Evolutionary conservation across 208 protist species (phyloP).

Genomic region (Trypanosoma cruzi): DNA sequence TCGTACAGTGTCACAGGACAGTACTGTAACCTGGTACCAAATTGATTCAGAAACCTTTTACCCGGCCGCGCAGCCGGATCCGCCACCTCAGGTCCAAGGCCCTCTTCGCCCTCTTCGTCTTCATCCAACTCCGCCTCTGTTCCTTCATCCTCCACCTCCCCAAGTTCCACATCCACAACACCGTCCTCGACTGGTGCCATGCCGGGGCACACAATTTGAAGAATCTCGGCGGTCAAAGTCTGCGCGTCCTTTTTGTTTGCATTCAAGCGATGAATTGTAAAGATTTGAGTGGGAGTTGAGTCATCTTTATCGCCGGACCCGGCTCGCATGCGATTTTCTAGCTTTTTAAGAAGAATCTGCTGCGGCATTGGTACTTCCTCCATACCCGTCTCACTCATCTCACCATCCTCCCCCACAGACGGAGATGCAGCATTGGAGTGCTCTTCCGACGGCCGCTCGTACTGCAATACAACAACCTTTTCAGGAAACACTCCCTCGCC

Average conservation of each 20-base stretch:
- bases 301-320: background rate
- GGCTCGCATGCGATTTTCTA: conserved; percentile 17
- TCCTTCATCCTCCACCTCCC: conserved; percentile 49
- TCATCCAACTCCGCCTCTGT: conserved; percentile 53
- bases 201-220: conserved; percentile 48
- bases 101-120: conserved; percentile 32
- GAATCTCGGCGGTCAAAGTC: conserved; percentile 49
- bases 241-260: conserved; percentile 42
- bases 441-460: conserved; percentile 16
- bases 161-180: conserved; percentile 54
- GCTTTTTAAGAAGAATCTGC: conserved; percentile 20
- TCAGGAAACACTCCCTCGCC: conserved; percentile 45
- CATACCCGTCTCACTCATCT: background rate
- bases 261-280: conserved; percentile 40
- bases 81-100: conserved; percentile 4
- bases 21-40: conserved; percentile 75
- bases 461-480: conserved; percentile 56
- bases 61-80: conserved; percentile 52
- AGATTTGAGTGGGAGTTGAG: conserved; percentile 5
- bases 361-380: conserved; percentile 16
- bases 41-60: conserved; percentile 76
- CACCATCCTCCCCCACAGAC: conserved; percentile 1
- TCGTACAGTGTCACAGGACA: conserved; percentile 85
- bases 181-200: conserved; percentile 54
- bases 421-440: conserved; percentile 27